Evolutionary conservation across 73 alveolate genomes (phyloP).

Genomic region (Loxodes magnus): DNA sequence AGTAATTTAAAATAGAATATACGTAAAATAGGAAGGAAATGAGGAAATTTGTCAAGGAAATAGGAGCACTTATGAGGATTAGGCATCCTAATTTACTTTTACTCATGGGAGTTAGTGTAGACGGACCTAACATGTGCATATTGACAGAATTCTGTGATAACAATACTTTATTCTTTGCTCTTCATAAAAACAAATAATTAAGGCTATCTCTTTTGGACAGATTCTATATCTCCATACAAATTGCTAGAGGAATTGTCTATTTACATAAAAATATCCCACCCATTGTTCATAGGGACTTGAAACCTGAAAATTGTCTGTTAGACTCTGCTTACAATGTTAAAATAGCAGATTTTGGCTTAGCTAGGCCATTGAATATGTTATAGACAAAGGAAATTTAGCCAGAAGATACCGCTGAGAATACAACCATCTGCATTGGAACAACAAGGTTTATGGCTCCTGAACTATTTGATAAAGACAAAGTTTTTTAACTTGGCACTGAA

Average conservation of each 20-base stretch:
- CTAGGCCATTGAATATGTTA: neutral
- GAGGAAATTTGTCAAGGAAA: neutral
- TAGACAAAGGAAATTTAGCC: too few species aligned
- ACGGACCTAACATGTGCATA: neutral
- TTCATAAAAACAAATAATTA: neutral
- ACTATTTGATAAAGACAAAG: neutral
- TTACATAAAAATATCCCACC: neutral
- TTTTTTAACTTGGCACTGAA: neutral
- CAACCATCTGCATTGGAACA: constrained; percentile 1
- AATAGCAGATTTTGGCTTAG: neutral
- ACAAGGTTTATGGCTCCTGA: constrained; percentile 1
- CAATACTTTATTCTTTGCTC: neutral
- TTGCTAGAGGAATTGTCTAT: neutral
- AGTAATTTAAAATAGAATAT: neutral
- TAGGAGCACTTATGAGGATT: neutral
- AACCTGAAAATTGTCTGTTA: constrained; percentile 1
- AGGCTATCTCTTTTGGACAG: neutral
- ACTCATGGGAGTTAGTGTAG: neutral
- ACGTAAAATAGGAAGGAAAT: neutral
- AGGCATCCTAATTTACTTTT: neutral
- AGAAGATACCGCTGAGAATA: neutral
- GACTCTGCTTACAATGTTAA: neutral
- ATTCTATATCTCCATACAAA: neutral
- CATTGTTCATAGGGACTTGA: neutral
- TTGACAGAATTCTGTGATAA: neutral